These are phyloP conservation scores for Talaromyces sp. DNA, from an alignment of 2,329 filamentous ascomycete species.

Conservation along the genomic window DNA sequence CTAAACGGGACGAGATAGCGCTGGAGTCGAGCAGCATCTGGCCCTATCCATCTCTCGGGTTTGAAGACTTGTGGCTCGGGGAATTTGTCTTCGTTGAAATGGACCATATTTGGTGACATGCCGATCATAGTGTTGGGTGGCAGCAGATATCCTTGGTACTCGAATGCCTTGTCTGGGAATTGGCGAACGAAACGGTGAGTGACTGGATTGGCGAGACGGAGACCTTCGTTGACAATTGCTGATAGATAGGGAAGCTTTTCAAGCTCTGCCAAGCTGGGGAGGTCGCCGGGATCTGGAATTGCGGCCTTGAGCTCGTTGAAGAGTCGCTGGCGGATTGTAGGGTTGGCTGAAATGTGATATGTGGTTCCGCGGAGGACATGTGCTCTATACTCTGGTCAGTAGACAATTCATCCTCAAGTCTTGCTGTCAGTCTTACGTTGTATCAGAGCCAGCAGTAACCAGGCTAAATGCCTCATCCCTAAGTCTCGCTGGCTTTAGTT, in stretches of 20 bases:
- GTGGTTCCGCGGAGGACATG: slow-evolving; percentile 1
- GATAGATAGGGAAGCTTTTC: slow-evolving; percentile 28
- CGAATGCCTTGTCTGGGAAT: slow-evolving; percentile 17
- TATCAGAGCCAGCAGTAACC: neutral
- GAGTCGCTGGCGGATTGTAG: slow-evolving; percentile 15
- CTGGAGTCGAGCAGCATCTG: slow-evolving; percentile 17
- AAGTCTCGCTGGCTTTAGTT: neutral
- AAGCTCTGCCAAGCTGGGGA: slow-evolving; percentile 18
- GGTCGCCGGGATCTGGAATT: slow-evolving; percentile 19
- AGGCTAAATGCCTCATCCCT: neutral
- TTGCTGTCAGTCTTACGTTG: neutral
- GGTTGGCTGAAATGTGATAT: slow-evolving; percentile 21
- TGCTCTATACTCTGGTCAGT: neutral
- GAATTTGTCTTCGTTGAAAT: slow-evolving; percentile 21
- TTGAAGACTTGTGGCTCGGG: slow-evolving; percentile 20
- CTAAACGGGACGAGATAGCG: slow-evolving; percentile 21
- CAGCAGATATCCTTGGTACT: slow-evolving; percentile 24
- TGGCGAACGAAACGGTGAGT: slow-evolving; percentile 26
- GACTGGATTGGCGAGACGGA: slow-evolving; percentile 35
- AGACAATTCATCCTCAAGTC: neutral
- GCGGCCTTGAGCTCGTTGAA: slow-evolving; percentile 19
- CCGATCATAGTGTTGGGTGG: slow-evolving; percentile 22
- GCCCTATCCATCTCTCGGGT: slow-evolving; percentile 22
- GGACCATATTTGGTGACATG: slow-evolving; percentile 22
- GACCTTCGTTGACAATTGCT: slow-evolving; percentile 25